Evolutionary conservation across 331 rosid genomes (phyloP).

Genomic region (Rosa hybrid): DNA sequence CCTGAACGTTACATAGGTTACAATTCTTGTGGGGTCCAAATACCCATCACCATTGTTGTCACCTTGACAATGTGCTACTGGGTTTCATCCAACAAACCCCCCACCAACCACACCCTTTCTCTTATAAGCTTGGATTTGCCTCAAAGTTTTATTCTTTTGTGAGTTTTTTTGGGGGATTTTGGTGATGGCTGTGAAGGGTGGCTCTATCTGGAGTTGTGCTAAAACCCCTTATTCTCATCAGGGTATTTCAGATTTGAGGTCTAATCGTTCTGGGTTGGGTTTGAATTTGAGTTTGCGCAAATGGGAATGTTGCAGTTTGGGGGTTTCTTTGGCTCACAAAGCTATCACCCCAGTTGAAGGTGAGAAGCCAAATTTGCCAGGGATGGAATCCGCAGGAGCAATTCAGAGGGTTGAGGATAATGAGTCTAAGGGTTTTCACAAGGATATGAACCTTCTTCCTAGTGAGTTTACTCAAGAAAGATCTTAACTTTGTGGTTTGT

Average conservation of each 20-base stretch:
- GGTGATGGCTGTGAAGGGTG: slow-evolving; percentile 62
- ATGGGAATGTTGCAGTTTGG: slow-evolving; percentile 55
- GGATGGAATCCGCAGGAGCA: slow-evolving; percentile 38
- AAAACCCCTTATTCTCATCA: slow-evolving; percentile 32
- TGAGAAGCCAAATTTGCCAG: slow-evolving; percentile 48
- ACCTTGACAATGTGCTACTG: slow-evolving; percentile 49
- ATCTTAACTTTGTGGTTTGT: background rate
- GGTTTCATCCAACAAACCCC: slow-evolving; percentile 40
- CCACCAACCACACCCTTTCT: slow-evolving; percentile 43
- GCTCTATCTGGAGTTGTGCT: slow-evolving; percentile 38
- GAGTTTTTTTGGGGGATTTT: slow-evolving; percentile 7
- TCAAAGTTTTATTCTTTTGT: slow-evolving; percentile 11
- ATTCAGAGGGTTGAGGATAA: slow-evolving; percentile 30
- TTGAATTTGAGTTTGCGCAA: slow-evolving; percentile 40
- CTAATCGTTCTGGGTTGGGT: slow-evolving; percentile 23
- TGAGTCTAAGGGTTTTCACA: slow-evolving; percentile 46
- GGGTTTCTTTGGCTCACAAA: slow-evolving; percentile 45
- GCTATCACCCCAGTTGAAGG: slow-evolving; percentile 68
- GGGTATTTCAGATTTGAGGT: slow-evolving; percentile 38
- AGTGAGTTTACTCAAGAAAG: slow-evolving; percentile 47
- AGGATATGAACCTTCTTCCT: slow-evolving; percentile 67
- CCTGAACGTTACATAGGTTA: background rate
- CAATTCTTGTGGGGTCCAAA: slow-evolving; percentile 42
- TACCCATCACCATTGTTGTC: slow-evolving; percentile 39
- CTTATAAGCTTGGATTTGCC: slow-evolving; percentile 29